phyloP scores from a whole-genome alignment of 345 rosid species.

The Zanthoxylum bungeanum region DNA sequence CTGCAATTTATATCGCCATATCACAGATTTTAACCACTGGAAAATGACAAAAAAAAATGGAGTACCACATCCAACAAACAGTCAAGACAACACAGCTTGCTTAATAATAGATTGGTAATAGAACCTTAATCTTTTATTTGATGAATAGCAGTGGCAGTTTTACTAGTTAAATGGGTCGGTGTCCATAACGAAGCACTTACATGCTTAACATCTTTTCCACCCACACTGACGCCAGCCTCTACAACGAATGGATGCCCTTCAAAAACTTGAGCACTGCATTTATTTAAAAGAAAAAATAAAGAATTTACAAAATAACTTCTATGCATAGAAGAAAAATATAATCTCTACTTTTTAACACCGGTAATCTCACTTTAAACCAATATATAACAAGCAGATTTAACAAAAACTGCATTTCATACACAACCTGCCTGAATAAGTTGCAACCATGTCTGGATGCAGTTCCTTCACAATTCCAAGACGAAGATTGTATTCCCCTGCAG shows the following conservation, averaged over 20 bases:
- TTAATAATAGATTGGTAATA: not conserved
- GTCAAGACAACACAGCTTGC: not conserved
- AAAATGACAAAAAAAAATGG: not conserved
- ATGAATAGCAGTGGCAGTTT: not conserved
- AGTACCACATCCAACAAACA: not conserved
- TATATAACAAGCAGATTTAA: not conserved
- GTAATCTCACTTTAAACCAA: slow-evolving; percentile 2
- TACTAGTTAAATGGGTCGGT: not conserved
- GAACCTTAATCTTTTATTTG: not conserved
- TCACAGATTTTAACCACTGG: not conserved
- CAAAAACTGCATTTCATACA: slow-evolving; percentile 21
- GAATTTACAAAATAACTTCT: not conserved
- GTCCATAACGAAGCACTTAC: slow-evolving; percentile 31
- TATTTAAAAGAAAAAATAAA: slow-evolving; percentile 16
- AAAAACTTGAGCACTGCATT: slow-evolving; percentile 90
- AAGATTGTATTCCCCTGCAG: slow-evolving; percentile 97
- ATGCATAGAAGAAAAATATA: slow-evolving; percentile 2
- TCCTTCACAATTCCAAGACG: slow-evolving; percentile 97
- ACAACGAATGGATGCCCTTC: slow-evolving; percentile 98
- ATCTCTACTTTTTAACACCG: not conserved
- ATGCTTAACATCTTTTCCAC: slow-evolving; percentile 94
- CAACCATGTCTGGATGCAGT: slow-evolving; percentile 97
- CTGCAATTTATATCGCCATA: slow-evolving; percentile 33
- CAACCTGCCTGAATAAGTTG: slow-evolving; percentile 98
- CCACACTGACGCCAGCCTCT: slow-evolving; percentile 97